phyloP scores from a whole-genome alignment of 129 eudicot genomes.

The Ambrosia artemisiifolia region DNA sequence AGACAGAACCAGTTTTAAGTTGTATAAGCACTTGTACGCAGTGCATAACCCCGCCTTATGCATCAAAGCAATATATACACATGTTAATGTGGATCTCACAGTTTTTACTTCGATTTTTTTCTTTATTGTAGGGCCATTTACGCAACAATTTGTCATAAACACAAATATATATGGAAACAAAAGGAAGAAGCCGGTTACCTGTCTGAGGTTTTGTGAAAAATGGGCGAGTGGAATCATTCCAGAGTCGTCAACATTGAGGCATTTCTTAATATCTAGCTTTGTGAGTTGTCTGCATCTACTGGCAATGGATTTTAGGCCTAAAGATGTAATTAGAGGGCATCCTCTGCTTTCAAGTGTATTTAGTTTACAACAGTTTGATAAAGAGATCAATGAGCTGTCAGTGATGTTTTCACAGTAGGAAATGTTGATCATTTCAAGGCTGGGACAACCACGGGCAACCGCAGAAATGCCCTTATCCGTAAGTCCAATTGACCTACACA shows the following conservation, averaged over 20 bases:
- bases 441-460: conserved; percentile 65
- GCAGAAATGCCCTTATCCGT: conserved; percentile 67
- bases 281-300: conserved; percentile 73
- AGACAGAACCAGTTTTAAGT: too few species aligned
- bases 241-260: conserved; percentile 59
- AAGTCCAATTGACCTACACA: conserved; percentile 72
- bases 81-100: too few species aligned
- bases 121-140: neutral
- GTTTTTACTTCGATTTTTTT: too few species aligned
- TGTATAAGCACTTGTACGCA: too few species aligned
- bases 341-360: conserved; percentile 91
- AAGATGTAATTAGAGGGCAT: conserved; percentile 75
- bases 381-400: conserved; percentile 59
- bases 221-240: conserved; percentile 88
- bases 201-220: conserved; percentile 82
- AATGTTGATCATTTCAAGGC: conserved; percentile 69
- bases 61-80: too few species aligned
- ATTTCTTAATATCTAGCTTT: conserved; percentile 81
- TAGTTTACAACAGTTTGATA: conserved; percentile 74
- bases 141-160: neutral
- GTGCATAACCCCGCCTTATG: too few species aligned
- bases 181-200: conserved; percentile 41
- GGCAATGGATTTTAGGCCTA: conserved; percentile 81
- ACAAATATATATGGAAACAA: neutral
- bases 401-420: conserved; percentile 72